Base-by-base conservation (phyloP, 768 basidiomycete genomes). In the Multifurca ochricompacta region DNA sequence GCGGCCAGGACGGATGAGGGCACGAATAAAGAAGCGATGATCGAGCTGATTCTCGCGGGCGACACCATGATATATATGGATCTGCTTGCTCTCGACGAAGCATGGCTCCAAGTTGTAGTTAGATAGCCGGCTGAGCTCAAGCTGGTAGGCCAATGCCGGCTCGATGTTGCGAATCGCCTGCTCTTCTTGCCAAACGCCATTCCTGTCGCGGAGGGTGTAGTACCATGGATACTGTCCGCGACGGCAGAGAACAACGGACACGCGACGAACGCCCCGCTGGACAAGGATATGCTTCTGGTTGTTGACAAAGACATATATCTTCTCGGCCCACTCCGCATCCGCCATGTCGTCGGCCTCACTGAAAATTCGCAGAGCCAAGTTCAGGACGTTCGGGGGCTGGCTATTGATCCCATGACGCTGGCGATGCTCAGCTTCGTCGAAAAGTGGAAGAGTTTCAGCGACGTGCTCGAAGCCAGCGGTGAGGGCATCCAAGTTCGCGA, bases 1-100 rank as follows among this genome's bases (percentile, higher is more conserved):
- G 52, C 95, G 88, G 51, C 96, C 96, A 39, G 96, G 96, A 50
- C 96, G 91, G 45, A 99, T 83, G 54, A 99, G 78, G 25, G 92
- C 96, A 56, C 96, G 93, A 50, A 99, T 82, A 72, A 99, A 98
- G 85, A 99, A 99, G 50, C 96, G 83, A 61, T 82, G 91, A 69
- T 99, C 96, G n/a, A 96, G 81, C 61, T 95, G 88, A 71, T 98
- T 98, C 74, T 97, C 96, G 56, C 83, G 80, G 30, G 93, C 94
- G 48, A 95, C 81, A 41, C 87, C 94, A 64, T 95, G 92, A 71
- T 99, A 98, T 65, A 99, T 89, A 71, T 98, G 96, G 45, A 98
- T 89, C 71, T 98, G 95, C 67, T 95, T 88, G 71, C 91, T 88
- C 71, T 98, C 93, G 43, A 92, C 91, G 67, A 94, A 93, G 73